Evolutionary conservation across 1,284 basidiomycete species (phyloP).

Genomic region (Inonotus obliquus): DNA sequence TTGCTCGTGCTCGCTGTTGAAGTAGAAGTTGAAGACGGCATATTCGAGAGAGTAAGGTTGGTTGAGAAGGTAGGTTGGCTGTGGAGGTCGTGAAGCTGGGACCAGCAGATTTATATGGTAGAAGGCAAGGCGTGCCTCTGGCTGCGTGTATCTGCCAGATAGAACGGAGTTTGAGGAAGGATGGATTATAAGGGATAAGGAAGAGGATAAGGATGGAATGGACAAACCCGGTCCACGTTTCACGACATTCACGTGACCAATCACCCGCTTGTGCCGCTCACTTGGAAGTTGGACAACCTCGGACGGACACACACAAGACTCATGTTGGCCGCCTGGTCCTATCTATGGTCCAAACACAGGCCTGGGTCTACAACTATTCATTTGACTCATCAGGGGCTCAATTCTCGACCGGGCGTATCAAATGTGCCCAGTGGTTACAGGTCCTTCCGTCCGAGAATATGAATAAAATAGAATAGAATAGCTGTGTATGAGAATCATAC

Average conservation of each 20-base stretch:
- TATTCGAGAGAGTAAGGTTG: not conserved
- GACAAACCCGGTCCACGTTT: not conserved
- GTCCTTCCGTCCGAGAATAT: not conserved
- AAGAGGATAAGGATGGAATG: not conserved
- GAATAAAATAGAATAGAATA: not conserved
- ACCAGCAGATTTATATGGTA: not conserved
- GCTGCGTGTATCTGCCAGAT: constrained; percentile 5
- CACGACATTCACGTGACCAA: not conserved
- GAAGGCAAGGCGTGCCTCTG: not conserved
- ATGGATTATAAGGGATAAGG: not conserved
- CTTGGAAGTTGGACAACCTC: not conserved
- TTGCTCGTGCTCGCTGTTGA: not conserved
- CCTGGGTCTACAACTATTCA: not conserved
- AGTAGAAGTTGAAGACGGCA: not conserved
- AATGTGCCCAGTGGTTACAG: not conserved
- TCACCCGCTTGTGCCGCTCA: not conserved
- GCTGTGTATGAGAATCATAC: not conserved
- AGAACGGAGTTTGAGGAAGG: not conserved
- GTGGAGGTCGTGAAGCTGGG: not conserved
- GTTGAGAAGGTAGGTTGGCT: not conserved
- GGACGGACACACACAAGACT: not conserved
- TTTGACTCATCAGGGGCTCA: not conserved
- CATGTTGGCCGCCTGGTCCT: not conserved
- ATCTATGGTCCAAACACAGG: not conserved
- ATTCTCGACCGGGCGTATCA: not conserved